phyloP scores from a whole-genome alignment of 108 stramenopile species.

The Cyclotella sp. region DNA sequence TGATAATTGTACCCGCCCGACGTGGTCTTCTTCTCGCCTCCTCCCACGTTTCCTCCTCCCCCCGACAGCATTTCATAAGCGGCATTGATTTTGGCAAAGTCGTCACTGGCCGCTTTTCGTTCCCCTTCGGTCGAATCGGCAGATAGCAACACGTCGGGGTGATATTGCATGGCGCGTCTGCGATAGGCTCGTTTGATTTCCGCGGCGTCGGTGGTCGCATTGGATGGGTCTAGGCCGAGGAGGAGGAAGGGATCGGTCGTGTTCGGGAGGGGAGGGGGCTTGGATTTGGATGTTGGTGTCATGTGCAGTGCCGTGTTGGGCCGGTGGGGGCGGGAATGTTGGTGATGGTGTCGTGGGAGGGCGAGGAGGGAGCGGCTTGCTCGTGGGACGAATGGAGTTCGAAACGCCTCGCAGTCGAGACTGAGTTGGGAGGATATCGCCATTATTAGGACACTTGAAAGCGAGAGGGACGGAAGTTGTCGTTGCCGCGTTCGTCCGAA shows the following conservation, averaged over 20 bases:
- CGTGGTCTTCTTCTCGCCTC: slow-evolving; percentile 19
- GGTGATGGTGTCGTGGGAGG: background rate
- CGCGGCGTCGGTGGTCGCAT: slow-evolving; percentile 62
- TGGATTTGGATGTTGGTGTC: slow-evolving; percentile 19
- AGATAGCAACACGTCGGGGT: slow-evolving; percentile 77
- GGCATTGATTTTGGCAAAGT: slow-evolving; percentile 84
- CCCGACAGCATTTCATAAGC: slow-evolving; percentile 79
- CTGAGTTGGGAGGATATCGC: background rate
- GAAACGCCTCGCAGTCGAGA: background rate
- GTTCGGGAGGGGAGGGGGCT: slow-evolving; percentile 49
- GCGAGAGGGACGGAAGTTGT: too few relatives aligned
- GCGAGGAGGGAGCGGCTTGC: slow-evolving; percentile 9
- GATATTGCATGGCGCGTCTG: slow-evolving; percentile 78
- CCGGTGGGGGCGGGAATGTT: background rate
- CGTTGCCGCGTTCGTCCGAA: too few relatives aligned
- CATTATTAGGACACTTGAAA: too few relatives aligned
- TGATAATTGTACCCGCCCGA: slow-evolving; percentile 50
- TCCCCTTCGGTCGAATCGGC: slow-evolving; percentile 61
- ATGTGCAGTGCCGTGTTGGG: slow-evolving; percentile 1
- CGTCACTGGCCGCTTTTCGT: slow-evolving; percentile 69
- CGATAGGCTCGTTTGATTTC: slow-evolving; percentile 85
- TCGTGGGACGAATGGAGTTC: background rate
- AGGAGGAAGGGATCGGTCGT: slow-evolving; percentile 58
- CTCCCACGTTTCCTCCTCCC: slow-evolving; percentile 25
- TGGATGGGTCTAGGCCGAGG: slow-evolving; percentile 46